Evolutionary conservation across 1,284 basidiomycete species (phyloP).

Genomic region (Naganishia sp.): DNA sequence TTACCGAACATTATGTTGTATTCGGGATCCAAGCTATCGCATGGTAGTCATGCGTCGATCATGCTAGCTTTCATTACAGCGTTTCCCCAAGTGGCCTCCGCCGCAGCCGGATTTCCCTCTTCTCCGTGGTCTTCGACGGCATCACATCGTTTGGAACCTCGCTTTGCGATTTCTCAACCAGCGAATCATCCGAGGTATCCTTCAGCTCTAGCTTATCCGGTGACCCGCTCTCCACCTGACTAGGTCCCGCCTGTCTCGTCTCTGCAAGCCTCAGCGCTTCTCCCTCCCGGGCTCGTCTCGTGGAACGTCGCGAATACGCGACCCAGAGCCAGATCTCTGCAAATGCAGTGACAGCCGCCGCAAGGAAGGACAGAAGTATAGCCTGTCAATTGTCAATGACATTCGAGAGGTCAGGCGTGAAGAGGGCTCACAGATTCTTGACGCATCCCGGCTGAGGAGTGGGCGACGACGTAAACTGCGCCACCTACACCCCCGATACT

Average conservation of each 20-base stretch:
- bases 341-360: slow-evolving; percentile 20
- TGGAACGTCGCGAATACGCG: slow-evolving; percentile 5
- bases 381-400: slow-evolving; percentile 1
- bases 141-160: too few species aligned
- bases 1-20: neutral
- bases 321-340: slow-evolving; percentile 32
- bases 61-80: neutral
- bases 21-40: too few species aligned
- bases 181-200: too few species aligned
- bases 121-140: too few species aligned
- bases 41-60: neutral
- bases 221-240: neutral
- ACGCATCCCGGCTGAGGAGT: slow-evolving; percentile 27
- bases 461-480: slow-evolving; percentile 27
- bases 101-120: too few species aligned
- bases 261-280: slow-evolving; percentile 11
- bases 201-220: too few species aligned
- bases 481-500: slow-evolving; percentile 31
- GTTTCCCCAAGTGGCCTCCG: too few species aligned
- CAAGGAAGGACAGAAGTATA: slow-evolving; percentile 25
- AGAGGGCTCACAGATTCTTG: slow-evolving; percentile 19
- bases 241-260: slow-evolving; percentile 4
- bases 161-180: too few species aligned
- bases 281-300: neutral
- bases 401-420: neutral